Base-by-base conservation (phyloP, 2,329 filamentous ascomycete species). In the Pseudogymnoascus sp. region DNA sequence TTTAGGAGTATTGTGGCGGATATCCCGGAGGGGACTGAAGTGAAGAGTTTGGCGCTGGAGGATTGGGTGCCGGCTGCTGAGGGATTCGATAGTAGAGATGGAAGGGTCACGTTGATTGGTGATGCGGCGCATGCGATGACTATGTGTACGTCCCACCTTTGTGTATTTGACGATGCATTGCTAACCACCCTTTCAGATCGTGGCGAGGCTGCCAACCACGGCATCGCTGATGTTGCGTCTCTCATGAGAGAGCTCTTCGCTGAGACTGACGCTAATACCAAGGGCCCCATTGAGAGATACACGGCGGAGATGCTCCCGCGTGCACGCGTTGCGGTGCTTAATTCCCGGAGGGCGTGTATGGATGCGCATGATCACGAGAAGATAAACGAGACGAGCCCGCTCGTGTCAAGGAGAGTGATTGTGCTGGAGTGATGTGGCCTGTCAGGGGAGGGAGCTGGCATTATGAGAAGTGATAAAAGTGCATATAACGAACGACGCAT, bases 51-150 rank as follows among this genome's bases (percentile, higher is more conserved):
- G 4, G 74, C 75, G 8, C 69, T 82, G 4, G 75, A 79, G 31
- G 81, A 84, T 68, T 81, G 79, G 72, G 70, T 76, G 1, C 79
- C 78, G 1, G 71, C 74, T 0, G 68, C 65, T 3, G 71, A 69
- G 1, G 62, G 76, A 4, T 76, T 74, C 48, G 72, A 74, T 0
- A 71, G 69, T 39, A 63, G 63, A 4, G 69, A 68, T 5, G 79
- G 78, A 0, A 73, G 74, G 1, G 77, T 76, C 0, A 75, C 80
- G 0, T 65, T 85, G 1, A 74, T 82, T 63, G 82, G 83, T 0
- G 83, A 85, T 69, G 78, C 82, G 0, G 74, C 83, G 2, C 82
- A 85, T 68, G 76, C 80, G 0, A 85, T 85, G 82, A 79, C 80
- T 0, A 84, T 84, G 82, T 84, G 81, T 84, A 76, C 71, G 80